Conservation (phyloP, 192 early-diverging fungal species). For the Ambispora gerdemannii region DNA sequence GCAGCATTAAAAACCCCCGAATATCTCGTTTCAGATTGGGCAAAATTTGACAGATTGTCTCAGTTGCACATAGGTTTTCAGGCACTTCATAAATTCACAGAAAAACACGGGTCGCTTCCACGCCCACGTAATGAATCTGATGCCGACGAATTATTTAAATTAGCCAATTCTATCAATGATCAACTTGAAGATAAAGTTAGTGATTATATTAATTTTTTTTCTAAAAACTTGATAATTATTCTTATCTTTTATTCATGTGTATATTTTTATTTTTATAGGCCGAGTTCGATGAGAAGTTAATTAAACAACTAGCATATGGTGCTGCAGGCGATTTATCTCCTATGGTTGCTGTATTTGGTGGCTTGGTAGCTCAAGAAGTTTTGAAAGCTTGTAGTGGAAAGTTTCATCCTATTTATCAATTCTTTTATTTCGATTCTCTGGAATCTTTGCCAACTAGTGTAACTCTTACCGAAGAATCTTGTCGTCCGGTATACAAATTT, state of each 20-base stretch:
- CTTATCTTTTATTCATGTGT: not conserved
- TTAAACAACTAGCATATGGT: conserved; percentile 84
- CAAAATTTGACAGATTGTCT: conserved; percentile 95
- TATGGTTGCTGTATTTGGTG: conserved; percentile 96
- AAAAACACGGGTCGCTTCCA: conserved; percentile 70
- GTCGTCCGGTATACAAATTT: conserved; percentile 56
- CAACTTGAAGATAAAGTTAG: conserved; percentile 58
- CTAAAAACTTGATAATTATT: not conserved
- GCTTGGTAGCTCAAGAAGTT: conserved; percentile 96
- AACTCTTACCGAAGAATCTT: conserved; percentile 64
- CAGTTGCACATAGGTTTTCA: conserved; percentile 94
- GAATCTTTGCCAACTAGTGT: conserved; percentile 84
- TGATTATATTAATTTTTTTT: not conserved
- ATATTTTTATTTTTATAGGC: conserved; percentile 36
- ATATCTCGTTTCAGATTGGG: conserved; percentile 87
- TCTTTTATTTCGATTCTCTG: conserved; percentile 95
- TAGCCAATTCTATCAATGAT: conserved; percentile 73
- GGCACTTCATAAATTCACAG: conserved; percentile 80
- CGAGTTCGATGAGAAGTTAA: conserved; percentile 80
- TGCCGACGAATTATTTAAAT: conserved; percentile 71
- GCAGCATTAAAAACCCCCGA: conserved; percentile 81
- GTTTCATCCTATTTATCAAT: conserved; percentile 89
- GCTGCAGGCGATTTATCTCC: conserved; percentile 89
- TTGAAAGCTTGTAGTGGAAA: conserved; percentile 98
- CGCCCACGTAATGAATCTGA: conserved; percentile 82